phyloP scores from a whole-genome alignment of 2,329 filamentous ascomycete genomes.

The Fusarium decemcellulare region DNA sequence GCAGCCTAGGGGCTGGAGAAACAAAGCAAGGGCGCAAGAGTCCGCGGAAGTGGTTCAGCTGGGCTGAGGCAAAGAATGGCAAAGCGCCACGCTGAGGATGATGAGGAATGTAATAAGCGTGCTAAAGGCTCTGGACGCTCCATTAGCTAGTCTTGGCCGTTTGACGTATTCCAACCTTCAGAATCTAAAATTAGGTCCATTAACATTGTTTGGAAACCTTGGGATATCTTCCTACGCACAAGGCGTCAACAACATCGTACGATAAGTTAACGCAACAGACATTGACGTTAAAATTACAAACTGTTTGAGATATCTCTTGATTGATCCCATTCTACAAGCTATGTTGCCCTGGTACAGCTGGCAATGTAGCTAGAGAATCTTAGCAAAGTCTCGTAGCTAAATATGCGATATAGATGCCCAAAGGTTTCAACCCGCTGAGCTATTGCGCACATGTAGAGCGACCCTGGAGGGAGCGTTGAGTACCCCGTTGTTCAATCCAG shows the following conservation, averaged over 20 bases:
- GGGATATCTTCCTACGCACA: not conserved
- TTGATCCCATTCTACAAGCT: not conserved
- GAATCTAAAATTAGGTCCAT: not conserved
- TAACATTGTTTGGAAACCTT: not conserved
- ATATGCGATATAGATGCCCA: not conserved
- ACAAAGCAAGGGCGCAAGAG: not conserved
- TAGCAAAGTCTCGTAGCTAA: not conserved
- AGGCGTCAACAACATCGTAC: not conserved
- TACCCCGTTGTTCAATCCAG: not conserved
- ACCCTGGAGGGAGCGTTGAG: not conserved
- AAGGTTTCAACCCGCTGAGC: not conserved
- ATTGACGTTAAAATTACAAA: not conserved
- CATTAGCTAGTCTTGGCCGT: not conserved
- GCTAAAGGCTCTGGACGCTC: not conserved
- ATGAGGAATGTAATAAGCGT: not conserved
- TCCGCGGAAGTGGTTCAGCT: not conserved
- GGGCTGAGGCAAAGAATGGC: not conserved
- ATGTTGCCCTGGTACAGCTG: not conserved
- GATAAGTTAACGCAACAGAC: not conserved
- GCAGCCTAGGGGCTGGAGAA: constrained; percentile 11
- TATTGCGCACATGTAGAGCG: not conserved
- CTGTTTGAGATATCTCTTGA: not conserved
- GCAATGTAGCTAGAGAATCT: not conserved
- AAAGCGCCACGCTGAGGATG: not conserved
- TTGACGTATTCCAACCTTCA: not conserved